Evolutionary conservation across 2,329 filamentous ascomycete species (phyloP).

Genomic region (Claviceps fusiformis): DNA sequence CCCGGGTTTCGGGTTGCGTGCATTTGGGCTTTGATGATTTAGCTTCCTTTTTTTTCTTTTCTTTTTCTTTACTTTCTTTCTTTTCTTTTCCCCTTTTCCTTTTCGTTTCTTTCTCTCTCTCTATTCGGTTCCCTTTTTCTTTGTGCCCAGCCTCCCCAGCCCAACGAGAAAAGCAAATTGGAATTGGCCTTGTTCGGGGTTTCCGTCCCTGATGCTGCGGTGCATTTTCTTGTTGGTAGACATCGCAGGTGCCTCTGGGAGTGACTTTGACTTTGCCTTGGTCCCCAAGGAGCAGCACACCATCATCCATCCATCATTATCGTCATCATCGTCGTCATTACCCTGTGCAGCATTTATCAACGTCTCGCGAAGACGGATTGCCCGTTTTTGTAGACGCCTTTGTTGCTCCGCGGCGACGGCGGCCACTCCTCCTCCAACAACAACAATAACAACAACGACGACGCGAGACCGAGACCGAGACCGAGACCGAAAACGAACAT

Average conservation of each 20-base stretch:
- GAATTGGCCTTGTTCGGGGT: too few relatives aligned
- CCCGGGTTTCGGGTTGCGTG: not conserved
- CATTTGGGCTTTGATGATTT: not conserved
- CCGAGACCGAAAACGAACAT: not conserved
- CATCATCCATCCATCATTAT: not conserved
- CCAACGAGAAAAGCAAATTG: too few relatives aligned
- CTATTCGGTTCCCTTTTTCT: too few relatives aligned
- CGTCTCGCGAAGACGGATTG: not conserved
- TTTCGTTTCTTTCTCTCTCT: too few relatives aligned
- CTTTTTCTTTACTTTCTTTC: not conserved
- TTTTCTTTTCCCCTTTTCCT: too few relatives aligned
- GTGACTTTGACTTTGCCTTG: not conserved
- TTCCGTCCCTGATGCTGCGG: not conserved
- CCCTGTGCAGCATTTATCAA: not conserved
- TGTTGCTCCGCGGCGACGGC: not conserved
- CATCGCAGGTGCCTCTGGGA: not conserved
- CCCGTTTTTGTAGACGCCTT: not conserved
- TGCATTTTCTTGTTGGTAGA: not conserved
- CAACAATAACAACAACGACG: not conserved
- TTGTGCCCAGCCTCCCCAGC: not conserved
- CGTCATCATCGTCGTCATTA: not conserved
- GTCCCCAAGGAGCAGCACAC: not conserved
- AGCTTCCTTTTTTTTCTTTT: not conserved
- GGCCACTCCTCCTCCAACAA: too few relatives aligned
- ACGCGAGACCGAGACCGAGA: not conserved